A percentile compares a stretch with the other conserved stretches of the same genome.
phyloP scores from a whole-genome alignment of 164 flowering plant genomes.

The Brasenia schreberi region DNA sequence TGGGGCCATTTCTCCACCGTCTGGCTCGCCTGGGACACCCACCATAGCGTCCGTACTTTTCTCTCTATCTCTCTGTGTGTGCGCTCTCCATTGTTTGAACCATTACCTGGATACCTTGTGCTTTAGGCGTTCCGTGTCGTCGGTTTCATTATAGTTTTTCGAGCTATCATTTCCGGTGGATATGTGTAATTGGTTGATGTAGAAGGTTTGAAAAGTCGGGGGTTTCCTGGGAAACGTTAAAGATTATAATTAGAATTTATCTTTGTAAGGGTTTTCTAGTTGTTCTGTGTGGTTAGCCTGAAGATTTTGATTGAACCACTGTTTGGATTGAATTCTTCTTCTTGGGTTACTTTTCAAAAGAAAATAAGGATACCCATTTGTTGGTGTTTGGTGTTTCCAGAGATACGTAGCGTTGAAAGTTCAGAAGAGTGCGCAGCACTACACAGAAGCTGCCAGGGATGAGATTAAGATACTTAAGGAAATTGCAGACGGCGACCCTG shows the following conservation, averaged over 20 bases:
- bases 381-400: constrained; percentile 11
- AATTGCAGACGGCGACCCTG: constrained; percentile 78
- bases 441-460: constrained; percentile 71
- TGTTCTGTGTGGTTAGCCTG: too few species aligned
- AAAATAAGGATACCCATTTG: background rate
- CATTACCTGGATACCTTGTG: background rate
- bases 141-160: background rate
- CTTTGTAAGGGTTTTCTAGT: too few species aligned
- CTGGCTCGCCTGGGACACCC: constrained; percentile 37
- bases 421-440: constrained; percentile 66
- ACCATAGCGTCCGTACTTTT: constrained; percentile 16
- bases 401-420: constrained; percentile 58
- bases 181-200: too few species aligned
- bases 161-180: background rate
- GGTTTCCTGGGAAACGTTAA: too few species aligned
- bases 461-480: constrained; percentile 69
- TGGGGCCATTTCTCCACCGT: constrained; percentile 11
- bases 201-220: too few species aligned
- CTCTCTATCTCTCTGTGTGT: background rate
- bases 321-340: too few species aligned
- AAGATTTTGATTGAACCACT: too few species aligned
- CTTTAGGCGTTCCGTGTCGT: background rate
- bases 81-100: constrained; percentile 11
- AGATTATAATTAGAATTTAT: too few species aligned
- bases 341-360: background rate